Evolutionary conservation across 2,329 filamentous ascomycete genomes (phyloP), one percentile per base, ranked within the genome.

Genomic region (Trichothecium roseum): DNA sequence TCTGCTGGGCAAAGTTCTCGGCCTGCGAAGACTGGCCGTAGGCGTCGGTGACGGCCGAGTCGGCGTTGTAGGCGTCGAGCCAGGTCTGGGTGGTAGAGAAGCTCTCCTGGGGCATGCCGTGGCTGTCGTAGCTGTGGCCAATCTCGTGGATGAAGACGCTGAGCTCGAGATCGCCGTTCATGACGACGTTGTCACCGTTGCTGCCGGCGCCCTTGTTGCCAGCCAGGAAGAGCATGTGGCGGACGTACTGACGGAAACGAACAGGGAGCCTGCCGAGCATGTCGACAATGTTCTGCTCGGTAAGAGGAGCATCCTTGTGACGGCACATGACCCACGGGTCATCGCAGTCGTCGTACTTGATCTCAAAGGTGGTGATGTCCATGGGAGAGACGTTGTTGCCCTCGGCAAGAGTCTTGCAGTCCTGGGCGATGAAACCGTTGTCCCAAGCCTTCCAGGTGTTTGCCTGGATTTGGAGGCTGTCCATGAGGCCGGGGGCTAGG

Each of bases 301-400:
- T 38, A 18, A 40, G 35, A 8, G 37, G 30, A 7, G 46, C 40
- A 17, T 42, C 32, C 31, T 39, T 45, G 35, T 50, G 46, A 13
- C 50, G 44, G 37, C 50, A 53, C 34, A 53, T 45, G 37, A 49
- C 39, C 49, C 49, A 53, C 17, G 45, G 41, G 37, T 50, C 38
- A 24, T 27, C 32, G 40, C 50, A 53, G 28, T 29, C 28, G 28
- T 6, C 6, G 28, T 29, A 29, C 13, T 6, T 6, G 13, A 29
- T 29, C 6, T 29, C 13, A 15, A 29, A 29, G 13, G 28, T 6
- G 28, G 13, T 29, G 28, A 29, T 29, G 28, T 29, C 28, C 28
- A 14, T 5, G 6, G 13, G 13, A 6, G 28, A 29, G 28, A 29
- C n/a, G 13, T n/a, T 15, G 28, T 13, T n/a, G 28, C 28, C 28